Percentiles rank a stretch among this genome's conserved stretches.
Conservation (phyloP, 306 rosid genomes). For the Vigna reflexopilosa region DNA sequence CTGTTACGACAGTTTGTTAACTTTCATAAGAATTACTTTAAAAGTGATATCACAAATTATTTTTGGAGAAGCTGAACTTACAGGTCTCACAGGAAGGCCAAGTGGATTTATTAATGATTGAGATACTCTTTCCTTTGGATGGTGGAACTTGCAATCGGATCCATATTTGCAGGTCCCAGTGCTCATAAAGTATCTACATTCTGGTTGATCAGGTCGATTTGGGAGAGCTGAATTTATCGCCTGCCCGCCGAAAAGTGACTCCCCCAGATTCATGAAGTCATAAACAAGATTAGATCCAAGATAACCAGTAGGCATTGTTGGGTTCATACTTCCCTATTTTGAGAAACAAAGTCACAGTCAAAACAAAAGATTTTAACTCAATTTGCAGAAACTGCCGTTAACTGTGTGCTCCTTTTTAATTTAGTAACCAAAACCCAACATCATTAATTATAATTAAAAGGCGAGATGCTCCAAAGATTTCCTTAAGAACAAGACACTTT, state of each 20-base stretch:
- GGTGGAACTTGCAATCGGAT: constrained; percentile 86
- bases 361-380: constrained; percentile 16
- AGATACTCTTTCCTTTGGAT: constrained; percentile 77
- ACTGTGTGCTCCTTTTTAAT: neutral
- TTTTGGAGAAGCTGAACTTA: constrained; percentile 55
- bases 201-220: constrained; percentile 88
- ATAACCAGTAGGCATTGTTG: constrained; percentile 60
- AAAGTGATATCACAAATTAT: neutral
- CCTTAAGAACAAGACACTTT: constrained; percentile 26
- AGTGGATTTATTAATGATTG: constrained; percentile 62
- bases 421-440: constrained; percentile 6
- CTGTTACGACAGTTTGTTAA: neutral
- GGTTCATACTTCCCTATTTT: constrained; percentile 69
- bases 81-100: constrained; percentile 91
- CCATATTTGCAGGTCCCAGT: constrained; percentile 94
- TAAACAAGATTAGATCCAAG: constrained; percentile 69
- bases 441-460: neutral
- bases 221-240: constrained; percentile 61
- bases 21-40: neutral
- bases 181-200: constrained; percentile 83
- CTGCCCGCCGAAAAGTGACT: constrained; percentile 66
- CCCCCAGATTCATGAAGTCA: constrained; percentile 57
- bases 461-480: constrained; percentile 24
- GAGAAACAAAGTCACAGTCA: constrained; percentile 36
- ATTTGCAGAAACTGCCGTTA: constrained; percentile 12